phyloP scores from a whole-genome alignment of 768 basidiomycete species.

The Crucibulum laeve region DNA sequence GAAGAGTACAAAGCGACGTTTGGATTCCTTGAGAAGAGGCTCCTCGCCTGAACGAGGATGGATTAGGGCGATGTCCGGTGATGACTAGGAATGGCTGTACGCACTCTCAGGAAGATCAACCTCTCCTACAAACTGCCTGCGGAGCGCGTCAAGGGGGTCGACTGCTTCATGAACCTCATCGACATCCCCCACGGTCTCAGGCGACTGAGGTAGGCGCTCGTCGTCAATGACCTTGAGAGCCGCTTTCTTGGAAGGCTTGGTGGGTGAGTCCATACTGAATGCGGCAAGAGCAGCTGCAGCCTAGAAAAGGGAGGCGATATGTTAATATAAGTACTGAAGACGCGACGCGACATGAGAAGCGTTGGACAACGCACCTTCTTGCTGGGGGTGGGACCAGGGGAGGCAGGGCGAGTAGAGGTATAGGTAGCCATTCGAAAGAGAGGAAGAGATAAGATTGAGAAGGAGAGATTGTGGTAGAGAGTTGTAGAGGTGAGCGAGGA shows the following conservation, averaged over 20 bases:
- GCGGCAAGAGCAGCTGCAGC: conserved; percentile 41
- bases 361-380: conserved; percentile 37
- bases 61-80: conserved; percentile 13
- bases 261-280: conserved; percentile 37
- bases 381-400: conserved; percentile 41
- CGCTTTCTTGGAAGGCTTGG: conserved; percentile 22
- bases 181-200: conserved; percentile 15
- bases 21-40: conserved; percentile 77
- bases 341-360: conserved; percentile 5
- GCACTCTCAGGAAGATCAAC: conserved; percentile 62
- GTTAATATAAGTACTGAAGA: conserved; percentile 6
- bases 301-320: conserved; percentile 14
- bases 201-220: conserved; percentile 28
- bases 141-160: conserved; percentile 16
- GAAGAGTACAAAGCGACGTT: conserved; percentile 86
- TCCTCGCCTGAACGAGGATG: conserved; percentile 52
- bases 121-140: conserved; percentile 65
- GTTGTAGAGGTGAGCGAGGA: conserved; percentile 4
- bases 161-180: conserved; percentile 28
- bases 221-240: conserved; percentile 23
- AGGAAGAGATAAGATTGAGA: conserved; percentile 4
- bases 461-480: not conserved
- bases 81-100: conserved; percentile 27
- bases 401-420: conserved; percentile 18
- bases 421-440: conserved; percentile 24